Percentiles rank a stretch among this genome's conserved stretches.
Evolutionary conservation across 2,329 filamentous ascomycete genomes (phyloP).

Genomic region (Pseudogymnoascus sp.): DNA sequence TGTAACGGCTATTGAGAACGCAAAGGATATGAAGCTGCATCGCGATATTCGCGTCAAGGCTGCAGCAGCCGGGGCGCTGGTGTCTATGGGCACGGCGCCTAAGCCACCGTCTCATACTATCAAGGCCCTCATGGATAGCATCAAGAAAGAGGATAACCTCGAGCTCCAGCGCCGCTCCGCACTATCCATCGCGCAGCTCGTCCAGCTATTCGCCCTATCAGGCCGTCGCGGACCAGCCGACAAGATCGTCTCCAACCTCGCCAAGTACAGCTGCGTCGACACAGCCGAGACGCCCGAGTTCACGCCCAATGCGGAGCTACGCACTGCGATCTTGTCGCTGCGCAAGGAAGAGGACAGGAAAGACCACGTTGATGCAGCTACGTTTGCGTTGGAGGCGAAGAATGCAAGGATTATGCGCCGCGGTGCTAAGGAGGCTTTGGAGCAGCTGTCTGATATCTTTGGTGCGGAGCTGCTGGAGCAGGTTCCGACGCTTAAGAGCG

Average conservation of each 20-base stretch:
- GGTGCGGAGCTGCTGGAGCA: constrained; percentile 69
- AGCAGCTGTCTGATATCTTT: constrained; percentile 75
- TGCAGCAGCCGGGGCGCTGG: constrained; percentile 76
- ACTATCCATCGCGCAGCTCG: constrained; percentile 71
- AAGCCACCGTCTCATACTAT: constrained; percentile 92
- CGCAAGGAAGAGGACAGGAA: constrained; percentile 95
- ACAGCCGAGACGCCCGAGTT: constrained; percentile 97
- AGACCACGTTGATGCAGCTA: constrained; percentile 83
- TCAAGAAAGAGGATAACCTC: constrained; percentile 88
- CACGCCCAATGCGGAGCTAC: constrained; percentile 68
- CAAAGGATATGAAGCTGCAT: constrained; percentile 67
- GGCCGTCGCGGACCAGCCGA: constrained; percentile 80
- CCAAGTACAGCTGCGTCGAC: constrained; percentile 97
- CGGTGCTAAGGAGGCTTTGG: constrained; percentile 87
- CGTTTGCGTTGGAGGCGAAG: constrained; percentile 82
- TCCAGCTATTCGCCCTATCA: constrained; percentile 75
- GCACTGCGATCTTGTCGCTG: constrained; percentile 77
- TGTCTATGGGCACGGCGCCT: constrained; percentile 78
- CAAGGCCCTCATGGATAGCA: constrained; percentile 96
- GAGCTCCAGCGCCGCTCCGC: constrained; percentile 84
- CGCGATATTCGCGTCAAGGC: constrained; percentile 82
- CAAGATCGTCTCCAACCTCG: constrained; percentile 89
- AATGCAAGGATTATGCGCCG: constrained; percentile 83
- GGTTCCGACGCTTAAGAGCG: constrained; percentile 69
- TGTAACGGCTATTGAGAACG: constrained; percentile 66